phyloP scores from a whole-genome alignment of 2,329 filamentous ascomycete species.

The Fusarium vanettenii region DNA sequence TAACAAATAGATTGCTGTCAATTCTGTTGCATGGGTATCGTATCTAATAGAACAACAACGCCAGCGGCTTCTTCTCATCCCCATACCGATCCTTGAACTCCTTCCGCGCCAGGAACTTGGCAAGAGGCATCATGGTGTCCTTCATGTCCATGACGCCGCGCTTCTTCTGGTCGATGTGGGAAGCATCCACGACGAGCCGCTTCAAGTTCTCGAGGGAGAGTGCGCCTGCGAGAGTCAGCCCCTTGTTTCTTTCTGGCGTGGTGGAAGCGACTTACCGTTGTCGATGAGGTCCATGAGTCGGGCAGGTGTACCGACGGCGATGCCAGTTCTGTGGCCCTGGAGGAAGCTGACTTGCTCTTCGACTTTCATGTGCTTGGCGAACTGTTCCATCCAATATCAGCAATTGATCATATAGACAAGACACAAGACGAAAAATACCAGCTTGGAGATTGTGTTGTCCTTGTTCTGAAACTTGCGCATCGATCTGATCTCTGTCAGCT shows the following conservation, averaged over 20 bases:
- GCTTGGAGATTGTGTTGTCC: slow-evolving; percentile 82
- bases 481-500: slow-evolving; percentile 59
- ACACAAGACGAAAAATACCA: slow-evolving; percentile 57
- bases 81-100: slow-evolving; percentile 79
- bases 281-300: slow-evolving; percentile 85
- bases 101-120: slow-evolving; percentile 76
- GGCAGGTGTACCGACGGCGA: slow-evolving; percentile 90
- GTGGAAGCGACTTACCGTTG: slow-evolving; percentile 68
- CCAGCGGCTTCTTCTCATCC: slow-evolving; percentile 67
- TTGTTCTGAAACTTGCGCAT: slow-evolving; percentile 84
- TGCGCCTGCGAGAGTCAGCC: slow-evolving; percentile 59
- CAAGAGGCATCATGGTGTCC: slow-evolving; percentile 85
- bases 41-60: slow-evolving; percentile 73
- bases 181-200: slow-evolving; percentile 88
- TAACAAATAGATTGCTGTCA: not conserved
- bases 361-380: slow-evolving; percentile 98
- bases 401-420: not conserved
- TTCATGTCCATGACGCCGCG: slow-evolving; percentile 94
- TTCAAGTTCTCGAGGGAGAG: slow-evolving; percentile 78
- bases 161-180: slow-evolving; percentile 95
- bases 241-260: not conserved
- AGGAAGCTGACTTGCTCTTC: slow-evolving; percentile 85
- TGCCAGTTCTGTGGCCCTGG: slow-evolving; percentile 76
- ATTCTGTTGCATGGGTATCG: slow-evolving; percentile 38
- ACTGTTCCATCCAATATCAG: slow-evolving; percentile 55